These are phyloP conservation scores for Starmerella apis DNA, from an alignment of 805 yeast species.

Conservation along the genomic window DNA sequence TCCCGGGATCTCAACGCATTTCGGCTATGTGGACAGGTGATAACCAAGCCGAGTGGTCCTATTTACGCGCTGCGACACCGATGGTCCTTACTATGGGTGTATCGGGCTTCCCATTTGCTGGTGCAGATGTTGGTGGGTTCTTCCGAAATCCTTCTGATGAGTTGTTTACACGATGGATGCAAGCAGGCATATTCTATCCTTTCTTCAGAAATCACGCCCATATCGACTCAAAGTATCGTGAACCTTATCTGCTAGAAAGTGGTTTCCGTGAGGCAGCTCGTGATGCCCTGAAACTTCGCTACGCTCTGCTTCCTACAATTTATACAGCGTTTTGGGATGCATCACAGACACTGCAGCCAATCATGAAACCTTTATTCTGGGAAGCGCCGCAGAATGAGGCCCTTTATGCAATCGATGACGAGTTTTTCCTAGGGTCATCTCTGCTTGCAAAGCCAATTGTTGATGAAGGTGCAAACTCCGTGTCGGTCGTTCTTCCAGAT, in stretches of 20 bases:
- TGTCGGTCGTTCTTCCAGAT: conserved; percentile 43
- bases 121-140: conserved; percentile 96
- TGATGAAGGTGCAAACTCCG: conserved; percentile 38
- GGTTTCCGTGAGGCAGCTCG: conserved; percentile 7
- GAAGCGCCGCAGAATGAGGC: conserved; percentile 32
- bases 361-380: conserved; percentile 37
- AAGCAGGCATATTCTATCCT: conserved; percentile 91
- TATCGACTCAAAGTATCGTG: conserved; percentile 82
- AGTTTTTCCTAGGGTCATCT: conserved; percentile 63
- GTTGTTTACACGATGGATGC: conserved; percentile 85
- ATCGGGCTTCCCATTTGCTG: conserved; percentile 83
- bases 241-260: conserved; percentile 61
- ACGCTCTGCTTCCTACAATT: conserved; percentile 61
- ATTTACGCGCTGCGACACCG: conserved; percentile 67
- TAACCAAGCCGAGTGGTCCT: conserved; percentile 87
- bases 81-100: conserved; percentile 75
- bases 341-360: conserved; percentile 52
- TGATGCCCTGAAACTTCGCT: conserved; percentile 63
- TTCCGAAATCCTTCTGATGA: conserved; percentile 82
- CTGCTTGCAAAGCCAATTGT: conserved; percentile 73
- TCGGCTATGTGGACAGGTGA: conserved; percentile 99
- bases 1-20: conserved; percentile 81
- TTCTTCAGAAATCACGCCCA: conserved; percentile 96
- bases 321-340: conserved; percentile 71
- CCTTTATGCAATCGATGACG: conserved; percentile 60